phyloP scores from a whole-genome alignment of 441 rosid genomes.

The Arabidopsis lyrata region DNA sequence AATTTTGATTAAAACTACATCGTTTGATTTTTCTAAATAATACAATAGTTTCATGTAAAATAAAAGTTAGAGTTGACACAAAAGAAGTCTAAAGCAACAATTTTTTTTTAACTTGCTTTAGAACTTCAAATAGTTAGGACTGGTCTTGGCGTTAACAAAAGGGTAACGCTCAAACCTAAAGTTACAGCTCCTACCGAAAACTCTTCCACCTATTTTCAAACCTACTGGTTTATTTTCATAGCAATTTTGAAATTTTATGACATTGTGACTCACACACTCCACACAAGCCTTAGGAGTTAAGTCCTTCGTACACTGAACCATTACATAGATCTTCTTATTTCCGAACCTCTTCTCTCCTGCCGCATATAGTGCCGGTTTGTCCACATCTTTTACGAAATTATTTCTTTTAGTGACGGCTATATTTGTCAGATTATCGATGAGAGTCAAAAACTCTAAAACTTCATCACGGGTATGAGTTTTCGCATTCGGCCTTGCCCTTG shows the following conservation, averaged over 20 bases:
- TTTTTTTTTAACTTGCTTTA: too few relatives aligned
- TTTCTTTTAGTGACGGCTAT: background rate
- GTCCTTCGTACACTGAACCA: background rate
- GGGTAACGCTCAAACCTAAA: constrained; percentile 1
- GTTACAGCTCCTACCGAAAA: background rate
- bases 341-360: background rate
- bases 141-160: background rate
- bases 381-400: background rate
- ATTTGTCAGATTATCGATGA: background rate
- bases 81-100: background rate
- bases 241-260: background rate
- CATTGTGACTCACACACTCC: background rate
- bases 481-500: background rate
- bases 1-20: too few relatives aligned
- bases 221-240: background rate
- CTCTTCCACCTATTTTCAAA: background rate
- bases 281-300: background rate
- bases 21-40: too few relatives aligned
- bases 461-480: background rate
- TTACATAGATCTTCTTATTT: background rate
- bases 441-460: background rate
- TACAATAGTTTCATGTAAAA: background rate
- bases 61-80: background rate
- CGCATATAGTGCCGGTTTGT: background rate
- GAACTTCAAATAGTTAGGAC: background rate